Evolutionary conservation across 1,284 basidiomycete genomes (phyloP).

Genomic region (Leccinum fallax): DNA sequence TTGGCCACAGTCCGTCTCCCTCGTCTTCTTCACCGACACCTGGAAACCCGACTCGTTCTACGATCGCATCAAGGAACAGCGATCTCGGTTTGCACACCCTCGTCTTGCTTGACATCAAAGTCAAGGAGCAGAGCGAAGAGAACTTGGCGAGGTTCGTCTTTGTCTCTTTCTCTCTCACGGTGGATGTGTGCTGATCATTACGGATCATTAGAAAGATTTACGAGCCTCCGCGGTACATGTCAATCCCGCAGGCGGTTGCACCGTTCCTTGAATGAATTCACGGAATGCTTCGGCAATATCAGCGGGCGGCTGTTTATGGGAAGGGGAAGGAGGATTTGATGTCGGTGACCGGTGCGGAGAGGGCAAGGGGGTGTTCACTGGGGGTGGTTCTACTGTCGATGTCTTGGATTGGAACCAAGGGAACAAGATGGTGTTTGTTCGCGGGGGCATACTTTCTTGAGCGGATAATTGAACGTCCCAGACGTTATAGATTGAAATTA

Average conservation of each 20-base stretch:
- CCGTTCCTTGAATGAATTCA: constrained; percentile 67
- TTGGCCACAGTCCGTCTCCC: constrained; percentile 91
- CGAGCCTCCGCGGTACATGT: constrained; percentile 98
- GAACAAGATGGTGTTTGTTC: neutral
- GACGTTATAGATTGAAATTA: neutral
- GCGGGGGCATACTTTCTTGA: neutral
- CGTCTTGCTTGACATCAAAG: constrained; percentile 97
- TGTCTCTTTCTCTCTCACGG: constrained; percentile 4
- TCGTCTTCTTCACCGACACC: constrained; percentile 96
- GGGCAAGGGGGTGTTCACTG: too few species aligned
- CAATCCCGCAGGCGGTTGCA: constrained; percentile 84
- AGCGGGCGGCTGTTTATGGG: neutral
- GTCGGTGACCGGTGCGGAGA: neutral
- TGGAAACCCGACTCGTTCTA: constrained; percentile 98
- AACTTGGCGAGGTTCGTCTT: constrained; percentile 83
- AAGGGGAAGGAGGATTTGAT: neutral
- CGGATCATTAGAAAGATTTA: constrained; percentile 80
- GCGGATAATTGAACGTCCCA: neutral
- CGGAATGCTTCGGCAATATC: neutral
- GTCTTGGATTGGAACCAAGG: too few species aligned
- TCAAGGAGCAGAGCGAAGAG: constrained; percentile 97
- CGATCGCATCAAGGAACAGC: constrained; percentile 88
- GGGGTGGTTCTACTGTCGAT: too few species aligned
- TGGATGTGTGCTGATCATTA: neutral
- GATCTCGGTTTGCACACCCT: constrained; percentile 93